Conservation (phyloP, 768 basidiomycete species). For the Mycena vulgaris region DNA sequence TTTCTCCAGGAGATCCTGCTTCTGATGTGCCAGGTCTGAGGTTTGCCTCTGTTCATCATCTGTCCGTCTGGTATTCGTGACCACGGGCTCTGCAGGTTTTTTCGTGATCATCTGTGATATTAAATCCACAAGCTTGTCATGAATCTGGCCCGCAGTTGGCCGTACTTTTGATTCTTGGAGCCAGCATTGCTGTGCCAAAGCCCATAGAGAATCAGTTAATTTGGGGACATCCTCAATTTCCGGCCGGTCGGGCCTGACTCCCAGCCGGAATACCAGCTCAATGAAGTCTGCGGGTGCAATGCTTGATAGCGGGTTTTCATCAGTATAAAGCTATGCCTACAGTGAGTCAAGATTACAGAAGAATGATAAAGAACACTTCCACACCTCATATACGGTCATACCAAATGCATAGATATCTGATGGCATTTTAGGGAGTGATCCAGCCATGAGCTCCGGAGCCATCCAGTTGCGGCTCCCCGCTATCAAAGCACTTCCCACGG, state of each 20-base stretch:
- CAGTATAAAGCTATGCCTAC: slow-evolving; percentile 31
- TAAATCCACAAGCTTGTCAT: background rate
- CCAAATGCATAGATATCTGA: slow-evolving; percentile 44
- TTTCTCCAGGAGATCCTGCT: background rate
- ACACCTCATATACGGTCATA: slow-evolving; percentile 47
- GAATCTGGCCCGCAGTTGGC: slow-evolving; percentile 12
- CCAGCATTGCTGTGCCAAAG: slow-evolving; percentile 43
- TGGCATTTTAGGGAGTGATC: slow-evolving; percentile 27
- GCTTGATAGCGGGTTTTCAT: background rate
- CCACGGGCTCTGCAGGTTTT: background rate
- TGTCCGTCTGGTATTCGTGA: background rate
- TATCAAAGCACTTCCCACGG: background rate
- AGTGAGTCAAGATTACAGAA: background rate
- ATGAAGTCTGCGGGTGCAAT: slow-evolving; percentile 28
- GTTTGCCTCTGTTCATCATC: background rate
- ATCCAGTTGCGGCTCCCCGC: slow-evolving; percentile 47
- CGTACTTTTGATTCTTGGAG: slow-evolving; percentile 30
- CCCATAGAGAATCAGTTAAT: slow-evolving; percentile 43
- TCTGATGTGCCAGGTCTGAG: background rate
- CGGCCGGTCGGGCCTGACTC: slow-evolving; percentile 42
- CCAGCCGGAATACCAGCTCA: slow-evolving; percentile 29
- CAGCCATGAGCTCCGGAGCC: slow-evolving; percentile 24
- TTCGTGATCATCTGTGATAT: background rate
- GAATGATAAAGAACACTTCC: too few relatives aligned
- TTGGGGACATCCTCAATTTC: slow-evolving; percentile 39